Conservation (phyloP, 306 rosid species). For the apple (Malus domestica) region ASM211411v1 NC_041805.1:32302001-32302500, state of each 20-base stretch:
- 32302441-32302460: slow-evolving; percentile 69
- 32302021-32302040: not conserved
- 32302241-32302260: not conserved
- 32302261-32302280: not conserved
- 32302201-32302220: not conserved
- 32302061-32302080: too few relatives aligned
- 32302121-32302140: too few relatives aligned
- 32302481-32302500: not conserved
- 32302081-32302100: too few relatives aligned
- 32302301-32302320: slow-evolving; percentile 12
- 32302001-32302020: slow-evolving; percentile 35
- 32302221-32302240: not conserved
- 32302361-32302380: slow-evolving; percentile 28
- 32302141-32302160: too few relatives aligned
- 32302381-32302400: slow-evolving; percentile 16
- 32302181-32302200: too few relatives aligned
- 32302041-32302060: too few relatives aligned
- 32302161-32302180: too few relatives aligned
- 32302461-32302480: slow-evolving; percentile 31
- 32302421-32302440: slow-evolving; percentile 20
- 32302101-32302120: too few relatives aligned
- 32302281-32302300: not conserved
- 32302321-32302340: slow-evolving; percentile 6
- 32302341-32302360: slow-evolving; percentile 23
- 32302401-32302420: slow-evolving; percentile 66